Percentiles rank a stretch among this genome's conserved stretches.
Conservation (phyloP, 306 rosid species). For the Argentina anserina region DNA sequence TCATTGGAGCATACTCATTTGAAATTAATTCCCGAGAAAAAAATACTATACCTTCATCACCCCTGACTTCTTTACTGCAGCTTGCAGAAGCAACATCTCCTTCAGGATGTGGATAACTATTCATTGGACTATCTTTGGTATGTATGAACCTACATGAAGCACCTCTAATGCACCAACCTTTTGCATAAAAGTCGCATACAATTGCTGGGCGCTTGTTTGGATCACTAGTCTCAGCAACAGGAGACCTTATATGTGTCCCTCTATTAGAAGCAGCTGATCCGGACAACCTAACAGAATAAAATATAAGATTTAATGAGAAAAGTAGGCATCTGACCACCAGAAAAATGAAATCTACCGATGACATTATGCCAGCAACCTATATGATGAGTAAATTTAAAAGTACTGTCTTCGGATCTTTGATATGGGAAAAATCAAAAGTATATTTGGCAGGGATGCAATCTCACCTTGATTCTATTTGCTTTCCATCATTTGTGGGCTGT, state of each 20-base stretch:
- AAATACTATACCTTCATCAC: slow-evolving; percentile 66
- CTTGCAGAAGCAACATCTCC: slow-evolving; percentile 40
- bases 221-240: slow-evolving; percentile 47
- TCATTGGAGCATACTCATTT: slow-evolving; percentile 29
- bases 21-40: slow-evolving; percentile 26
- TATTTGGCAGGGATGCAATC: slow-evolving; percentile 24
- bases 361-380: slow-evolving; percentile 19
- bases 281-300: slow-evolving; percentile 41
- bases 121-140: slow-evolving; percentile 39
- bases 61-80: slow-evolving; percentile 45
- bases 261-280: slow-evolving; percentile 42
- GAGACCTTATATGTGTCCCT: slow-evolving; percentile 43
- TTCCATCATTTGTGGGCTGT: slow-evolving; percentile 36
- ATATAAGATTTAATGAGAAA: slow-evolving; percentile 22
- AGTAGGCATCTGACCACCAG: slow-evolving; percentile 25
- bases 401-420: slow-evolving; percentile 12
- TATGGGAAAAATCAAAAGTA: slow-evolving; percentile 22
- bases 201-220: slow-evolving; percentile 50
- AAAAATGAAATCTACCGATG: slow-evolving; percentile 10
- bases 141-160: slow-evolving; percentile 85
- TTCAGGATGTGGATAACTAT: slow-evolving; percentile 41
- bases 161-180: slow-evolving; percentile 97
- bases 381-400: slow-evolving; percentile 24
- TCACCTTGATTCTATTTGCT: slow-evolving; percentile 54
- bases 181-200: slow-evolving; percentile 66